Evolutionary conservation across 129 eudicot species (phyloP).

Genomic region (Tagetes patula): DNA sequence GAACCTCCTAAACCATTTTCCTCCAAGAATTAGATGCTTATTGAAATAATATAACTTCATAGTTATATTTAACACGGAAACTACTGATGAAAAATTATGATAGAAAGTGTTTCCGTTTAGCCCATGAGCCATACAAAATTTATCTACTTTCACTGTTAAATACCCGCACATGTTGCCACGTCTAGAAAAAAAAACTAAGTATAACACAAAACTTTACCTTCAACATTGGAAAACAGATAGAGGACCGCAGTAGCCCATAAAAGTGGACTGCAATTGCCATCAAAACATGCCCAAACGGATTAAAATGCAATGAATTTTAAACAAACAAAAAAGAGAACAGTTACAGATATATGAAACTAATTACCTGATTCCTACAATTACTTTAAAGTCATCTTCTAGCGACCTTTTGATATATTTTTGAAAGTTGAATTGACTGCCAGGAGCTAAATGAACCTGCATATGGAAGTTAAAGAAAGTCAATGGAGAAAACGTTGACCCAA

Average conservation of each 20-base stretch:
- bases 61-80: background rate
- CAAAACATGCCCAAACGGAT: conserved; percentile 13
- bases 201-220: conserved; percentile 41
- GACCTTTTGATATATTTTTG: conserved; percentile 91
- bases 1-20: background rate
- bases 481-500: conserved; percentile 11
- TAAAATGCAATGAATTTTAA: conserved; percentile 4
- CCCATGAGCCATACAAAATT: background rate
- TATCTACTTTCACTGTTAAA: background rate
- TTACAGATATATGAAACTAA: background rate
- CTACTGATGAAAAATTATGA: background rate
- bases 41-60: background rate
- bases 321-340: background rate
- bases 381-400: conserved; percentile 89
- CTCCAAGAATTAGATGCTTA: background rate
- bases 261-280: conserved; percentile 53
- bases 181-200: background rate
- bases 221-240: conserved; percentile 71
- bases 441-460: conserved; percentile 72
- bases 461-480: conserved; percentile 8
- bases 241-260: conserved; percentile 76
- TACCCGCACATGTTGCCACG: background rate
- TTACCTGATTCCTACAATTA: conserved; percentile 86
- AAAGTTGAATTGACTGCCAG: conserved; percentile 83
- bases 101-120: background rate